Evolutionary conservation across 176 grass and related monocot species (phyloP).

Genomic region (Lolium multiflorum): DNA sequence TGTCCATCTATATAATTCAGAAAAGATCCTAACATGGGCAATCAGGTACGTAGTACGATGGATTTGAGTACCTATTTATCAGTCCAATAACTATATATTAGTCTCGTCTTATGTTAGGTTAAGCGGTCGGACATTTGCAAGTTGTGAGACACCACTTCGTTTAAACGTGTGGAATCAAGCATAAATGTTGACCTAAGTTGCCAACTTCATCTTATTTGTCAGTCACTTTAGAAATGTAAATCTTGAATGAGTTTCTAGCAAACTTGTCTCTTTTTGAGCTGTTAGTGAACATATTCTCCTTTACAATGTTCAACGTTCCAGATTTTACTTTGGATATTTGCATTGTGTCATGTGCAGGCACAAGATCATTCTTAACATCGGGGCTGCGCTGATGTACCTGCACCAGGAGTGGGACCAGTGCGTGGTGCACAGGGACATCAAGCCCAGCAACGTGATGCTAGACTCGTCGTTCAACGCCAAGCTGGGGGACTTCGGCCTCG

Average conservation of each 20-base stretch:
- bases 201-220: no score
- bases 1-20: not conserved
- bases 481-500: not conserved
- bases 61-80: not conserved
- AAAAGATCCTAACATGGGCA: not conserved
- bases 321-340: no score
- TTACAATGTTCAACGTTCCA: no score
- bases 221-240: no score
- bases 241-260: no score
- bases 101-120: not conserved
- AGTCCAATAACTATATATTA: not conserved
- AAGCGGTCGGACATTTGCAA: not conserved
- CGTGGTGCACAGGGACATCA: constrained; percentile 25
- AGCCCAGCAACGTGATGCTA: constrained; percentile 3
- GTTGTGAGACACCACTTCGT: no score
- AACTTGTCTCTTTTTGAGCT: no score
- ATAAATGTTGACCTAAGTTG: no score
- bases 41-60: not conserved
- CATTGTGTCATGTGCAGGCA: not conserved
- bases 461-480: not conserved
- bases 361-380: constrained; percentile 10
- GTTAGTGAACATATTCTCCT: no score
- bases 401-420: constrained; percentile 15
- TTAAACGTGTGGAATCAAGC: no score
- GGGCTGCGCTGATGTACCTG: constrained; percentile 21